phyloP scores from a whole-genome alignment of 257 asterid species.

The Solanum appendiculatum region DNA sequence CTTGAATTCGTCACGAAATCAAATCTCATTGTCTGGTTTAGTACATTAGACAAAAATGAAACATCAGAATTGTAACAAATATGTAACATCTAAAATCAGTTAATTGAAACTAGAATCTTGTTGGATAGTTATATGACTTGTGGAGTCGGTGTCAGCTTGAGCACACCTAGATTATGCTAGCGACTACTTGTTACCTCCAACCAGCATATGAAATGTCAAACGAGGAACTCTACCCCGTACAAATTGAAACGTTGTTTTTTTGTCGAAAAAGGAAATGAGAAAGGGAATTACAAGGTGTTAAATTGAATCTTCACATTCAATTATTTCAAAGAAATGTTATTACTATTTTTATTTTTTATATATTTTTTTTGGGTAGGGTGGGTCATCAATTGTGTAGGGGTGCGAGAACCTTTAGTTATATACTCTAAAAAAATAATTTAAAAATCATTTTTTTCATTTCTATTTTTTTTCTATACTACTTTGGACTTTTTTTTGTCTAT shows the following conservation, averaged over 20 bases:
- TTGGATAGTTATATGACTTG: not conserved
- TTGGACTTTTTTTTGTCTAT: not conserved
- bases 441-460: not conserved
- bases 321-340: not conserved
- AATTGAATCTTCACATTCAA: not conserved
- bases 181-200: not conserved
- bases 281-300: not conserved
- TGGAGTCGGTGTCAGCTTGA: not conserved
- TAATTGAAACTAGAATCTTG: too few relatives aligned
- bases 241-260: not conserved
- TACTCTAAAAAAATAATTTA: too few relatives aligned
- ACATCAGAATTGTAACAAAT: too few relatives aligned
- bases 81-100: not conserved
- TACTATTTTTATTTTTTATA: not conserved
- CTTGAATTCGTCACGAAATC: constrained; percentile 46
- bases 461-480: accelerated
- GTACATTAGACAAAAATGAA: not conserved
- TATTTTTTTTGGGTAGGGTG: not conserved
- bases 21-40: constrained; percentile 44
- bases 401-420: not conserved
- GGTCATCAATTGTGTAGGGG: not conserved
- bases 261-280: not conserved
- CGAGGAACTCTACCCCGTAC: not conserved
- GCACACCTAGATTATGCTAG: not conserved
- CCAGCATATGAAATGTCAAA: not conserved